phyloP scores from a whole-genome alignment of 2,329 filamentous ascomycete species.

The Alternaria dauci region DNA sequence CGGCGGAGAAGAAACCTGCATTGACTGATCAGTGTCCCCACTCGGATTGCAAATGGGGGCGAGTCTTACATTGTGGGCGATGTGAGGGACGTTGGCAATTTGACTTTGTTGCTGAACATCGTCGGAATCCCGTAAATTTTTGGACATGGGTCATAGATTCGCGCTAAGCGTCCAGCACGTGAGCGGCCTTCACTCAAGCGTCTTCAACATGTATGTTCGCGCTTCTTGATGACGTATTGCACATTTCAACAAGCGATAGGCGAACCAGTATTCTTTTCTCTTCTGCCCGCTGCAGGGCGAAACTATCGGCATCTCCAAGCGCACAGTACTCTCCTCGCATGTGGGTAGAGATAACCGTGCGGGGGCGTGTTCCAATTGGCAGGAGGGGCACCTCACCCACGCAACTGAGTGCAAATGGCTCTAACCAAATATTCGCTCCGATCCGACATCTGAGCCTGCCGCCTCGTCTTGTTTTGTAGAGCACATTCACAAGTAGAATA shows the following conservation, averaged over 20 bases:
- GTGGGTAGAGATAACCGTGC: background rate
- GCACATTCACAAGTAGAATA: background rate
- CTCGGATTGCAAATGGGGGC: background rate
- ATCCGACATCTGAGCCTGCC: background rate
- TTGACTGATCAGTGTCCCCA: constrained; percentile 13
- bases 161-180: constrained; percentile 14
- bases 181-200: background rate
- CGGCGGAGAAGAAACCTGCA: constrained; percentile 67
- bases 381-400: background rate
- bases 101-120: background rate
- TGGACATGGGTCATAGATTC: constrained; percentile 9
- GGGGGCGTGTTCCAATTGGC: background rate
- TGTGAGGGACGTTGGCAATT: constrained; percentile 3
- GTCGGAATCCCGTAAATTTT: constrained; percentile 16
- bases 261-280: background rate
- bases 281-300: too few relatives aligned
- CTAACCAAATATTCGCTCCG: background rate
- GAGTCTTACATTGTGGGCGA: constrained; percentile 29
- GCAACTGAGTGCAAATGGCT: background rate
- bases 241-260: background rate
- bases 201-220: background rate
- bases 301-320: background rate
- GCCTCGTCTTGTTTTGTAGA: background rate
- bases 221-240: background rate
- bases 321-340: background rate